Evolutionary conservation across 495 filamentous ascomycete species (phyloP), one percentile per base, ranked within the genome.

Genomic region (Hyaloscypha bicolor): DNA sequence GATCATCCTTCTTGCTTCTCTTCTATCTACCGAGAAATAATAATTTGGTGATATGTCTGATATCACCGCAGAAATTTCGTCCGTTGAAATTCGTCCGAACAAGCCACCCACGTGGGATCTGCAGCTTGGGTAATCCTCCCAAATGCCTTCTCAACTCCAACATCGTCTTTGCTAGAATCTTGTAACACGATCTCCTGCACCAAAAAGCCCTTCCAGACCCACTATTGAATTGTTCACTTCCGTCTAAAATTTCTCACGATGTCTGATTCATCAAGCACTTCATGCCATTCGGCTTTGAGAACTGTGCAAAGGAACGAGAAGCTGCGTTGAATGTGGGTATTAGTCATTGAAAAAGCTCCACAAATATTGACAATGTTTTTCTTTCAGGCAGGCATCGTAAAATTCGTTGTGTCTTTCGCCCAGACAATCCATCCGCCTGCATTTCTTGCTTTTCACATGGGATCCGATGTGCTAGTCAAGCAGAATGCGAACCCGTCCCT

Each of bases 321-420:
- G 51, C 21, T 64, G 62, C 51, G 11, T 55, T 6, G 62, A 64
- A 56, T 64, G 62, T 64, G 35, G 52, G 45, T 29, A 22, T 11
- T 9, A 29, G 11, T 29, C 48, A 25, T 35, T 29, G 2, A 6
- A 37, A 37, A 37, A 8, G 8, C 62, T 5, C 22, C 22, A 5
- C 22, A 19, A 55, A 55, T 11, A 22, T 22, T 55, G 3, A 39
- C 21, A 22, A 16, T 53, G 0, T 5, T 29, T 25, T 22, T 6
- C 11, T 30, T 33, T 21, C 31, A 64, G 62, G 62, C 21, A 64
- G 62, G 22, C 62, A 37, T 11, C 62, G 62, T 19, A 64, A 64
- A 29, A 64, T 37, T 14, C n/a, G 51, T 22, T 64, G 62, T 11
- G 62, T 64, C 2, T 64, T 64, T 31, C 35, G 39, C 9, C n/a